Evolutionary conservation across 331 rosid species (phyloP), one percentile per base, ranked within the genome.

Genomic region (Quercus lobata): DNA sequence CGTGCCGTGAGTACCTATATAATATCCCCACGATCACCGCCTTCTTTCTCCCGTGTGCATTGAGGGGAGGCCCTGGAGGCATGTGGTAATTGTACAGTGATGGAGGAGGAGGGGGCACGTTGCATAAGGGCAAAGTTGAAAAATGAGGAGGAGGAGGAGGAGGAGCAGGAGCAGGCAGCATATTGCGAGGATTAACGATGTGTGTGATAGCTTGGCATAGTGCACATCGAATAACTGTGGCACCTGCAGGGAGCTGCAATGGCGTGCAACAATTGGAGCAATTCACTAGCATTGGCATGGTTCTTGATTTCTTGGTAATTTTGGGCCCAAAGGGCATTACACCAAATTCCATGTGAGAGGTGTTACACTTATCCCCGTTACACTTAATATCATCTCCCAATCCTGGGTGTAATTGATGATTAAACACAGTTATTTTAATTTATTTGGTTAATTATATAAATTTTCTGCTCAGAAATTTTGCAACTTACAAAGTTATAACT

Each of bases 21-120:
- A 93, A 96, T 65, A 96, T 91, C 74, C 98, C 98, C 30, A 92
- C 79, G 85, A 96, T 89, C 84, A 96, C 98, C 5, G 98, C 99
- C 86, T 81, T 93, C 86, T 96, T 96, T 19, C 93, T 81, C 14
- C 99, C 98, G 80, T 93, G 96, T 0, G 78, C 73, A 84, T 80
- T 91, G 14, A 92, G 91, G 11, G 86, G 88, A 2, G 87, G 92
- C 0, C 94, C 94, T 0, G 92, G 88, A 0, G 95, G 98, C 35
- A 92, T 87, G 74, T 89, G 97, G 57, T n/a, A n/a, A n/a, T 55
- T 53, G 85, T 88, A 87, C 0, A 91, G 97, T 2, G 88, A 75
- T 22, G 91, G 91, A 70, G 82, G 54, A 25, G 82, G 54, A 25
- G 60, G 54, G n/a, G 60, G 54, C 32, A 37, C 46, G 46, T 37